A percentile compares a stretch with the other conserved stretches of the same genome.
Evolutionary conservation across 805 yeast species (phyloP).

Genomic region (Spathaspora passalidarum): DNA sequence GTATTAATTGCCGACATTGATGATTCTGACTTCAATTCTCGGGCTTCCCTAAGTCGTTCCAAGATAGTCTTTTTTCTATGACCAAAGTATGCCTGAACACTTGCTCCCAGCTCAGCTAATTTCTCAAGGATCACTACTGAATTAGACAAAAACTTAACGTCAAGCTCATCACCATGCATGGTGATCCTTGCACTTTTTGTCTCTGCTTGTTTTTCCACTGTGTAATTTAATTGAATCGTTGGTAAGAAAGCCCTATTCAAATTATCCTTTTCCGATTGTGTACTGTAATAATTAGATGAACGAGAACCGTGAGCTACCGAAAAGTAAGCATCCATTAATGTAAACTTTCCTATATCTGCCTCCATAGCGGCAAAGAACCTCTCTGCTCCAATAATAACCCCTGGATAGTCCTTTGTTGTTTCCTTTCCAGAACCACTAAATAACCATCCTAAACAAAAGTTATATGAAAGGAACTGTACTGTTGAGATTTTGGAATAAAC

Average conservation of each 20-base stretch:
- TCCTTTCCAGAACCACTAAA: constrained; percentile 40
- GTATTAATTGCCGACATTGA: constrained; percentile 8
- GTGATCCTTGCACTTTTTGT: constrained; percentile 41
- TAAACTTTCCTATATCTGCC: constrained; percentile 60
- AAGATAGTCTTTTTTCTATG: constrained; percentile 13
- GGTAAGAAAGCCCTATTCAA: constrained; percentile 69
- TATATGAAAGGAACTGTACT: constrained; percentile 57
- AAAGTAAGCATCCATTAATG: constrained; percentile 65
- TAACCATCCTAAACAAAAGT: constrained; percentile 77
- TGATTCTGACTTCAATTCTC: constrained; percentile 3
- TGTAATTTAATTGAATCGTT: constrained; percentile 57
- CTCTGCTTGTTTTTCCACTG: constrained; percentile 25
- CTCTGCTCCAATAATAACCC: constrained; percentile 77
- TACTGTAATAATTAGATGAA: constrained; percentile 47
- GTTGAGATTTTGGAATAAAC: constrained; percentile 38
- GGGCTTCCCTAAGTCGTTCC: constrained; percentile 6
- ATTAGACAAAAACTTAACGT: constrained; percentile 59
- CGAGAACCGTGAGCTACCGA: constrained; percentile 66
- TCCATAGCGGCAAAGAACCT: constrained; percentile 65
- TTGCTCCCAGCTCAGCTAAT: constrained; percentile 44
- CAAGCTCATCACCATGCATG: constrained; percentile 67
- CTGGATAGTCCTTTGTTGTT: constrained; percentile 49
- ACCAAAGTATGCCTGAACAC: constrained; percentile 35
- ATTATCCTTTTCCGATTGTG: constrained; percentile 42
- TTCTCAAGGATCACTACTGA: constrained; percentile 55